These are phyloP conservation scores for Astrothelium subdiscretum DNA, from an alignment of 495 filamentous ascomycete species.

Conservation along the genomic window DNA sequence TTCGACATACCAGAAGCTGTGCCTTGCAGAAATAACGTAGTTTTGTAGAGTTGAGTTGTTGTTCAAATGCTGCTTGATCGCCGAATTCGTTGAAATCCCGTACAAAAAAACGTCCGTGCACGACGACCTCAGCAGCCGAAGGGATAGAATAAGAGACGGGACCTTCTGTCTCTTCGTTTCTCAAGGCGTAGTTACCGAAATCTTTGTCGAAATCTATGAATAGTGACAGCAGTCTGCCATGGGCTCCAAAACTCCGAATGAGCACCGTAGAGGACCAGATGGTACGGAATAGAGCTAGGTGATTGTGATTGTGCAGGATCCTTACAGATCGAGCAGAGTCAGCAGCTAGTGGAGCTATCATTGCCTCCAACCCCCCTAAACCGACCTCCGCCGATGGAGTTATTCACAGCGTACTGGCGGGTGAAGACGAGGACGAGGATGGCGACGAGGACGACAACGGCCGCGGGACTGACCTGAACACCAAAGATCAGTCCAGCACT, in stretches of 20 bases:
- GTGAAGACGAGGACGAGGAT: slow-evolving; percentile 22
- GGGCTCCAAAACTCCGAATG: slow-evolving; percentile 22
- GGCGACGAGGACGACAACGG: slow-evolving; percentile 20
- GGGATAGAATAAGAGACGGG: too few species aligned
- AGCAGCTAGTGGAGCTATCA: slow-evolving; percentile 12
- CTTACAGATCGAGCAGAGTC: slow-evolving; percentile 17
- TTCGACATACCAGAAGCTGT: too few species aligned
- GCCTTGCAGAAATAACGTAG: too few species aligned
- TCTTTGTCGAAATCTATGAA: too few species aligned
- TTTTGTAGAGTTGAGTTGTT: too few species aligned
- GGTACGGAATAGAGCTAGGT: slow-evolving; percentile 11
- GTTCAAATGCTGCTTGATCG: too few species aligned
- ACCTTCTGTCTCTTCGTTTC: too few species aligned
- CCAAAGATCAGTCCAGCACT: slow-evolving; percentile 9
- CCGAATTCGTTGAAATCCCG: too few species aligned
- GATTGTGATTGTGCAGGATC: background rate
- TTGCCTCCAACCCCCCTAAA: slow-evolving; percentile 19
- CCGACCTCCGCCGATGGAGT: slow-evolving; percentile 18
- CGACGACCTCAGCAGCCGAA: too few species aligned
- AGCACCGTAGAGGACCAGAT: slow-evolving; percentile 18
- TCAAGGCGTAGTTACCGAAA: too few species aligned
- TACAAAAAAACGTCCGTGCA: too few species aligned
- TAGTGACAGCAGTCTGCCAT: too few species aligned
- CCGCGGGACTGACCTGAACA: slow-evolving; percentile 13
- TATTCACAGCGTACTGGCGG: slow-evolving; percentile 18